These are phyloP conservation scores for Pythium scleroteichum DNA, from an alignment of 352 stramenopile species.

Conservation along the genomic window DNA sequence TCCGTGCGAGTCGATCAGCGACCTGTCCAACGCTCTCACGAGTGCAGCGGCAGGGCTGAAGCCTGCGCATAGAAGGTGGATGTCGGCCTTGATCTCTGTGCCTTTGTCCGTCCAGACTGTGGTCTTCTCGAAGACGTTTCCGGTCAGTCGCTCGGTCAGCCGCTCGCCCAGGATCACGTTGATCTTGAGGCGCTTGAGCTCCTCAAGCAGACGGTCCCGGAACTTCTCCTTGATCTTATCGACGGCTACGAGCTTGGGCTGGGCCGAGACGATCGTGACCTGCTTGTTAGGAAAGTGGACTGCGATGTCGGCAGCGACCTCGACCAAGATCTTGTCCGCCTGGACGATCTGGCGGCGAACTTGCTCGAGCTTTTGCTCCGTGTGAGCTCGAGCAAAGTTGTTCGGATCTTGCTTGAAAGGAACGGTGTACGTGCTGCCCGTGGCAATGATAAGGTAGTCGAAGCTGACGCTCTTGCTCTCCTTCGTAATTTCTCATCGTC, in stretches of 20 bases:
- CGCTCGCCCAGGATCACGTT: slow-evolving; percentile 59
- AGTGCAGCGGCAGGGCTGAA: slow-evolving; percentile 37
- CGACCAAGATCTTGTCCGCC: slow-evolving; percentile 50
- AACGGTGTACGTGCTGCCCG: slow-evolving; percentile 53
- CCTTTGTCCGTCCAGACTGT: slow-evolving; percentile 50
- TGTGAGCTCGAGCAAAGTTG: slow-evolving; percentile 22
- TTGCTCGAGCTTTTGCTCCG: slow-evolving; percentile 36
- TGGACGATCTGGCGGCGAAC: slow-evolving; percentile 35
- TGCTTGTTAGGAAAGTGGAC: slow-evolving; percentile 52
- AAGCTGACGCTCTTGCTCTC: slow-evolving; percentile 41
- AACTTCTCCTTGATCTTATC: slow-evolving; percentile 55
- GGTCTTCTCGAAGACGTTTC: slow-evolving; percentile 39
- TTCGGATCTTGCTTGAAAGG: slow-evolving; percentile 45
- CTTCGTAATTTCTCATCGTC: slow-evolving; percentile 31
- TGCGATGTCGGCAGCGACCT: slow-evolving; percentile 63
- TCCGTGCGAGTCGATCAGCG: slow-evolving; percentile 36
- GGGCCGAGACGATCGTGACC: slow-evolving; percentile 54
- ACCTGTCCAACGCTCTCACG: slow-evolving; percentile 33
- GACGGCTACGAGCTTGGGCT: slow-evolving; percentile 35
- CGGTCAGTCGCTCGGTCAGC: slow-evolving; percentile 38
- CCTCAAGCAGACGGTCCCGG: slow-evolving; percentile 31
- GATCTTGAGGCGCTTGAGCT: slow-evolving; percentile 43
- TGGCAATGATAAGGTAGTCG: slow-evolving; percentile 64
- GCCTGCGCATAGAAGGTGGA: slow-evolving; percentile 48
- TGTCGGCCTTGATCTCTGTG: slow-evolving; percentile 54